A percentile compares a stretch with the other conserved stretches of the same genome.
Evolutionary conservation across 2,329 filamentous ascomycete species (phyloP).

Genomic region (Colletotrichum sidae): DNA sequence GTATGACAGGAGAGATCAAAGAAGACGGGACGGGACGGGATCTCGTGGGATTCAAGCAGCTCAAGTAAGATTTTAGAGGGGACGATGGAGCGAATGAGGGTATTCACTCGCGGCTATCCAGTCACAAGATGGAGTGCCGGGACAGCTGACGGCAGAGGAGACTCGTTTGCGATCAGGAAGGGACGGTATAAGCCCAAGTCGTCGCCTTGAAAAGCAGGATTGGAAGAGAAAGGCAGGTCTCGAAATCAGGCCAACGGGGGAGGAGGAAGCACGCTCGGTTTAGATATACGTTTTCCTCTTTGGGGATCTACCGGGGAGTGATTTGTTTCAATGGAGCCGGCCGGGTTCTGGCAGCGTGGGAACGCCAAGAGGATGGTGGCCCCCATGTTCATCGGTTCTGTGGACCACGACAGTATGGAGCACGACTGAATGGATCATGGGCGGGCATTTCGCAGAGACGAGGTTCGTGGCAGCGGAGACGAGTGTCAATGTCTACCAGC

Average conservation of each 20-base stretch:
- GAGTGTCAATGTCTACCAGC: neutral
- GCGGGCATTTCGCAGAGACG: no score
- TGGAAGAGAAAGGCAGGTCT: constrained; percentile 21
- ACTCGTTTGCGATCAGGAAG: neutral
- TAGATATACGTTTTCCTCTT: constrained; percentile 30
- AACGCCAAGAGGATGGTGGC: no score
- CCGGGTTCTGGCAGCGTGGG: no score
- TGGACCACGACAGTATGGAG: no score
- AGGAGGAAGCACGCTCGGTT: neutral
- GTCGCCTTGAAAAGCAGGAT: constrained; percentile 12
- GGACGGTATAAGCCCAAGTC: neutral
- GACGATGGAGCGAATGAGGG: neutral
- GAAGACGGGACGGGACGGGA: neutral
- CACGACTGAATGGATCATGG: no score
- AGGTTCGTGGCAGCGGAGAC: no score
- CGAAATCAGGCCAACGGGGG: constrained; percentile 27
- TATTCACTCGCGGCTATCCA: neutral
- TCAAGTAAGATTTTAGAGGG: constrained; percentile 22
- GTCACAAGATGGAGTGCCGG: constrained; percentile 5
- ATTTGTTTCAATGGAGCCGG: constrained; percentile 9
- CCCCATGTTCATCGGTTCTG: no score
- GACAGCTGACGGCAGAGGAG: neutral
- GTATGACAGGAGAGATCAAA: neutral
- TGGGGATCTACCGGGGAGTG: constrained; percentile 11
- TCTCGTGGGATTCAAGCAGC: constrained; percentile 16